These are phyloP conservation scores for Cladorrhinum sp. DNA, from an alignment of 2,329 filamentous ascomycete species.

Conservation along the genomic window DNA sequence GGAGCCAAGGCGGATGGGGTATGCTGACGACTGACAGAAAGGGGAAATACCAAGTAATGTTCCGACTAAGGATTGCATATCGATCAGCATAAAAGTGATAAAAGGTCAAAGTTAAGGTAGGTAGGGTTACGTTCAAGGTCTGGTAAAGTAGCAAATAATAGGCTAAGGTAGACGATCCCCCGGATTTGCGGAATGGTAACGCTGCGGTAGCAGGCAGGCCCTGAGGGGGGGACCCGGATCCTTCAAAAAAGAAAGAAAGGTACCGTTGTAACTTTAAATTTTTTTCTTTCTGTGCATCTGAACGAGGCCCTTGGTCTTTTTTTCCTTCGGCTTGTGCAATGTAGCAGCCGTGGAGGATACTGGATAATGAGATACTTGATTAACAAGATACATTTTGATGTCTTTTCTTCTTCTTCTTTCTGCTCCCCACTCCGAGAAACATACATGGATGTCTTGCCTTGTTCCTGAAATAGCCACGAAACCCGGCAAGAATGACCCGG, in stretches of 20 bases:
- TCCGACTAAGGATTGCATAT: neutral
- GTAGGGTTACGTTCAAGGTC: constrained; percentile 17
- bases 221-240: neutral
- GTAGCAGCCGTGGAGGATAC: neutral
- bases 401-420: no score
- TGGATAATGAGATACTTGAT: neutral
- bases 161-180: constrained; percentile 16
- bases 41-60: constrained; percentile 8
- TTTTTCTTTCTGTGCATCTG: neutral
- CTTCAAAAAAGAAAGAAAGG: constrained; percentile 1
- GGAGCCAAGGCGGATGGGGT: constrained; percentile 18
- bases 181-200: neutral
- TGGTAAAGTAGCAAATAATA: constrained; percentile 11
- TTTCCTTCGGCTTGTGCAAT: neutral
- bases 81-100: neutral
- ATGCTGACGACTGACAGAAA: neutral
- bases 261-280: constrained; percentile 8
- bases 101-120: constrained; percentile 1
- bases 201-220: neutral
- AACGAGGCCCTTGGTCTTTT: constrained; percentile 1
- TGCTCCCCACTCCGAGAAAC: neutral
- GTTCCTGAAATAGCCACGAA: constrained; percentile 1
- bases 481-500: neutral
- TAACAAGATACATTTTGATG: no score
- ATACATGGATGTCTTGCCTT: neutral